Evolutionary conservation across 352 stramenopile species (phyloP).

Genomic region (Pilasporangium apinafurcum): DNA sequence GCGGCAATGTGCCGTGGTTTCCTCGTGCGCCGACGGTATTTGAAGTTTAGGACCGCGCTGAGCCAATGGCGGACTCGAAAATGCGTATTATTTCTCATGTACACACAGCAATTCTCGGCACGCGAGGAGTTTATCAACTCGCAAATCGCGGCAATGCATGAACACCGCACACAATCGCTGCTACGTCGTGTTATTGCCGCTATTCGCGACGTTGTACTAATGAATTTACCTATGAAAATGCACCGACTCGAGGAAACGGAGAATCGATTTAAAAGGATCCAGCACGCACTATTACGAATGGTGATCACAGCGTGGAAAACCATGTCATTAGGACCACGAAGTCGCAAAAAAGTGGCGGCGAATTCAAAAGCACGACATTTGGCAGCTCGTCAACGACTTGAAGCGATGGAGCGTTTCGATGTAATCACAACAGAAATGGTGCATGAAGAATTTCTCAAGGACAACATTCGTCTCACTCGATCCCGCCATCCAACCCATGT

Average conservation of each 20-base stretch:
- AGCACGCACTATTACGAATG: constrained; percentile 19
- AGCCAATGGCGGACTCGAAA: constrained; percentile 42
- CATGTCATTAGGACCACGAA: constrained; percentile 45
- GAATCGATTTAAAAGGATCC: constrained; percentile 35
- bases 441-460: constrained; percentile 73
- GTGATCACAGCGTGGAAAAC: constrained; percentile 52
- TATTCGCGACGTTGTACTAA: constrained; percentile 61
- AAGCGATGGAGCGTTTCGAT: constrained; percentile 52
- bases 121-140: constrained; percentile 57
- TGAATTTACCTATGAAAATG: constrained; percentile 54
- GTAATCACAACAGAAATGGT: constrained; percentile 74
- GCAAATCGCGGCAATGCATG: constrained; percentile 37
- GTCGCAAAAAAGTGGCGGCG: constrained; percentile 37
- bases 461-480: constrained; percentile 60
- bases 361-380: constrained; percentile 37
- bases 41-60: constrained; percentile 31
- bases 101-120: constrained; percentile 58
- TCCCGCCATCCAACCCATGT: constrained; percentile 17
- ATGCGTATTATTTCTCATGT: constrained; percentile 28
- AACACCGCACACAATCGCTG: constrained; percentile 22
- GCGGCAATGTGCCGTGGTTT: constrained; percentile 45
- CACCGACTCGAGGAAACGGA: constrained; percentile 47
- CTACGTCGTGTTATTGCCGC: constrained; percentile 49
- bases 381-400: constrained; percentile 44
- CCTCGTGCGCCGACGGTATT: constrained; percentile 39